A percentile compares a stretch with the other conserved stretches of the same genome.
phyloP scores from a whole-genome alignment of 2,329 filamentous ascomycete genomes.

The Arthroderma uncinatum region DNA sequence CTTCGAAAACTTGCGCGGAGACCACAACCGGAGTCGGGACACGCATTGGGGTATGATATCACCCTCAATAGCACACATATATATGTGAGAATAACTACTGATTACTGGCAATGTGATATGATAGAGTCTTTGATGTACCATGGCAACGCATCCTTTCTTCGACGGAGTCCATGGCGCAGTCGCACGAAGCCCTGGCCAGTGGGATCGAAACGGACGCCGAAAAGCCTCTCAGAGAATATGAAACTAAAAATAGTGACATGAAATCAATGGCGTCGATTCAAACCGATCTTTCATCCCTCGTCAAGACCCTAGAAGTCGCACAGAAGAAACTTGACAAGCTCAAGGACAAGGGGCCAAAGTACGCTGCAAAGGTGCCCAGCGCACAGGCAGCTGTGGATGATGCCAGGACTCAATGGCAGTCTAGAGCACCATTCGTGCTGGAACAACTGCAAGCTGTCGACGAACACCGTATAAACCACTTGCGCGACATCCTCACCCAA shows the following conservation, averaged over 20 bases:
- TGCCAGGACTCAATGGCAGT: constrained; percentile 79
- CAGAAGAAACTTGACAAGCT: constrained; percentile 80
- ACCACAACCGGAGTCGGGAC: constrained; percentile 60
- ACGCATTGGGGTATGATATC: constrained; percentile 69
- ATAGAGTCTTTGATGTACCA: constrained; percentile 75
- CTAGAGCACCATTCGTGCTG: constrained; percentile 87
- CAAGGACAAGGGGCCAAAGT: constrained; percentile 62
- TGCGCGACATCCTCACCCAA: constrained; percentile 84
- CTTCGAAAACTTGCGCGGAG: constrained; percentile 69
- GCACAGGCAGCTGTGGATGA: constrained; percentile 64
- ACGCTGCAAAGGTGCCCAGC: constrained; percentile 61
- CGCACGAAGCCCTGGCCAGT: constrained; percentile 68
- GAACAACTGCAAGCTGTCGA: constrained; percentile 85
- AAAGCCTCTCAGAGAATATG: constrained; percentile 65
- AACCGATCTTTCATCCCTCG: constrained; percentile 65
- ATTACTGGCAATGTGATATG: constrained; percentile 9
- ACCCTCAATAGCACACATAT: neutral
- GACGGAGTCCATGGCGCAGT: constrained; percentile 67
- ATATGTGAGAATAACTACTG: neutral
- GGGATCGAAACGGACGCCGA: constrained; percentile 86
- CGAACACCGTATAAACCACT: constrained; percentile 75
- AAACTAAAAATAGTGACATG: constrained; percentile 60
- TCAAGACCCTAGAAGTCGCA: constrained; percentile 72
- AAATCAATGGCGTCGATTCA: constrained; percentile 70
- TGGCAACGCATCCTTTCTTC: constrained; percentile 81